Percentiles rank a stretch among this genome's conserved stretches.
These are phyloP conservation scores for Pseudofabraea citricarpa DNA, from an alignment of 2,329 filamentous ascomycete species.

Conservation along the genomic window DNA sequence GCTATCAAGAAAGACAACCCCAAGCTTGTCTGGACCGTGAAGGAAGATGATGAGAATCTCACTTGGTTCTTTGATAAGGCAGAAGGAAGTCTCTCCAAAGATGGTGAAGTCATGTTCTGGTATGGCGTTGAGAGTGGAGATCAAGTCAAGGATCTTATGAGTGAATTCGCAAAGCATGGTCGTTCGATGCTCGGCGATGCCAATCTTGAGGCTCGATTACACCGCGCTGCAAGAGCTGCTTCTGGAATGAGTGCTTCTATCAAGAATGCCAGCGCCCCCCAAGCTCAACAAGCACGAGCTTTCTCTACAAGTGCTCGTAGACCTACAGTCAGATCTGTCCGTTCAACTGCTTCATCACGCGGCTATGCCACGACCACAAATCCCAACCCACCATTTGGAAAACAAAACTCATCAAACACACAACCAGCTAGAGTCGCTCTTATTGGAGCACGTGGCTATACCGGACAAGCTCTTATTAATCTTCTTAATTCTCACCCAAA, in stretches of 20 bases:
- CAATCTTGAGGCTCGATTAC: constrained; percentile 81
- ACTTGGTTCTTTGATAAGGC: constrained; percentile 99
- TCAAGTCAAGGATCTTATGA: constrained; percentile 77
- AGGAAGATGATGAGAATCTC: constrained; percentile 91
- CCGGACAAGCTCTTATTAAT: constrained; percentile 83
- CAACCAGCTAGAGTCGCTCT: constrained; percentile 76
- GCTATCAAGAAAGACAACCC: constrained; percentile 92
- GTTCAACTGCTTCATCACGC: constrained; percentile 29
- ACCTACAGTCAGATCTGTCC: constrained; percentile 20
- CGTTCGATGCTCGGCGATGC: constrained; percentile 84
- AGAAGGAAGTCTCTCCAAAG: constrained; percentile 80
- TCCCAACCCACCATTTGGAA: constrained; percentile 84
- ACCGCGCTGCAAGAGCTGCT: constrained; percentile 69
- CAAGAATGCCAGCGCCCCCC: constrained; percentile 39
- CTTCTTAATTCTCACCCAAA: constrained; percentile 83
- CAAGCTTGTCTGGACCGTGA: constrained; percentile 93
- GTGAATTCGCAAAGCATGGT: constrained; percentile 78
- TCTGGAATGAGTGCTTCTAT: constrained; percentile 49
- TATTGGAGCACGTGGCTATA: constrained; percentile 91
- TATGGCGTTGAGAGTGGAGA: constrained; percentile 73
- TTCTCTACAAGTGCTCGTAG: constrained; percentile 58
- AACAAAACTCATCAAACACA: constrained; percentile 81
- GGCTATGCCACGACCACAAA: constrained; percentile 65
- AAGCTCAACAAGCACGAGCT: constrained; percentile 56
- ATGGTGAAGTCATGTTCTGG: constrained; percentile 93